A percentile compares a stretch with the other conserved stretches of the same genome.
These are phyloP conservation scores for Neofusicoccum parvum DNA, from an alignment of 2,329 filamentous ascomycete genomes.

Conservation along the genomic window DNA sequence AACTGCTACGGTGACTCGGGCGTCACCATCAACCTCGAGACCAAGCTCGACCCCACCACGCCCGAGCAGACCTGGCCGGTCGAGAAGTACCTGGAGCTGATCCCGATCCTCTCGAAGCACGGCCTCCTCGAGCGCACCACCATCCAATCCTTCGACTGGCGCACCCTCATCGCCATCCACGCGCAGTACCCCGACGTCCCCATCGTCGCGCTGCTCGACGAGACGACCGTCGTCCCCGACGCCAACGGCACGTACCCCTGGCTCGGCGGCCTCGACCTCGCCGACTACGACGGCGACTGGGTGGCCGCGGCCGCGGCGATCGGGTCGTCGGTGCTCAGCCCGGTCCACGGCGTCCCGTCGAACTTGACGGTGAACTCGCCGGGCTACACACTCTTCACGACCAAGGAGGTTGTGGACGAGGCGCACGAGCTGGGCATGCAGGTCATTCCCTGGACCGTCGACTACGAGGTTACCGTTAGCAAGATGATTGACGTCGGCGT, in stretches of 20 bases:
- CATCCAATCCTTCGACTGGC: conserved; percentile 31
- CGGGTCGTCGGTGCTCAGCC: conserved; percentile 24
- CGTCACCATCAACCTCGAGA: conserved; percentile 30
- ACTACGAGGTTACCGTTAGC: conserved; percentile 27
- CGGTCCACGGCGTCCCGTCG: conserved; percentile 24
- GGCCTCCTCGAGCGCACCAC: conserved; percentile 25
- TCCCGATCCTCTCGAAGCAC: conserved; percentile 26
- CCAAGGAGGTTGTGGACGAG: conserved; percentile 25
- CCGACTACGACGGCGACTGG: conserved; percentile 27
- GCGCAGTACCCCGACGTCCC: conserved; percentile 25
- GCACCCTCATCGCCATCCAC: conserved; percentile 28
- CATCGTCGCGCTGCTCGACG: conserved; percentile 27
- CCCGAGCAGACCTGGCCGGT: conserved; percentile 26
- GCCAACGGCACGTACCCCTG: conserved; percentile 26
- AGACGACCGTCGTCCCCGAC: conserved; percentile 23
- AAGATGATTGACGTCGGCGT: conserved; percentile 26
- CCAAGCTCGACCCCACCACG: conserved; percentile 28
- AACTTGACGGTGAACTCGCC: conserved; percentile 26
- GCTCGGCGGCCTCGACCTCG: conserved; percentile 30
- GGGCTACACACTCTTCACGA: conserved; percentile 27
- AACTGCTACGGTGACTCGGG: conserved; percentile 29
- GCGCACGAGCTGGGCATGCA: conserved; percentile 28
- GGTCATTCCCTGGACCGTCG: conserved; percentile 30
- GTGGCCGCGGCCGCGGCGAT: conserved; percentile 29
- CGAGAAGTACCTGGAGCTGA: conserved; percentile 27